Evolutionary conservation across 2,329 filamentous ascomycete genomes (phyloP).

Genomic region (Tolypocladium inflatum): DNA sequence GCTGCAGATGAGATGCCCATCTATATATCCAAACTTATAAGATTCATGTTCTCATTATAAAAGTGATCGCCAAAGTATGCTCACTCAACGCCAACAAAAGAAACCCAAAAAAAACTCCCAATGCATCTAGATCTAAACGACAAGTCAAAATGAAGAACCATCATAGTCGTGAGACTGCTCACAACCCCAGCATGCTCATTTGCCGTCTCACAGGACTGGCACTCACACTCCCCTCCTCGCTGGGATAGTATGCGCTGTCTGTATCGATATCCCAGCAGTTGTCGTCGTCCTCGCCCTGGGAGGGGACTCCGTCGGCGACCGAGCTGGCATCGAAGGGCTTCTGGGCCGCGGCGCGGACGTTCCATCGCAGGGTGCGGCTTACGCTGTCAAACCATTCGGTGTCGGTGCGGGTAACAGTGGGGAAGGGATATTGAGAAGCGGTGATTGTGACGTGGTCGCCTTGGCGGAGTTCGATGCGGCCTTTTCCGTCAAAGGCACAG

Average conservation of each 20-base stretch:
- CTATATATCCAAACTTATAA: neutral
- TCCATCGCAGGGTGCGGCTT: slow-evolving; percentile 86
- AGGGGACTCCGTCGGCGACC: slow-evolving; percentile 20
- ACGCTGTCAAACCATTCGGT: slow-evolving; percentile 98
- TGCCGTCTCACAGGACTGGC: slow-evolving; percentile 62
- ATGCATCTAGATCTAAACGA: neutral
- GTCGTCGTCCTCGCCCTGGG: slow-evolving; percentile 43
- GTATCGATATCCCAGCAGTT: slow-evolving; percentile 92
- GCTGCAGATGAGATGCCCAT: neutral
- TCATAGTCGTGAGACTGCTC: neutral
- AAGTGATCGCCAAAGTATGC: neutral
- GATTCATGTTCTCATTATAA: neutral
- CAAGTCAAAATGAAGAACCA: neutral
- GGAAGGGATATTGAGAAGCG: slow-evolving; percentile 93
- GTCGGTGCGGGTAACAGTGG: slow-evolving; percentile 81
- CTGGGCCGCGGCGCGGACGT: slow-evolving; percentile 82
- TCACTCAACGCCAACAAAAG: neutral
- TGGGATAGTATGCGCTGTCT: slow-evolving; percentile 62
- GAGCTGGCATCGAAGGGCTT: slow-evolving; percentile 66
- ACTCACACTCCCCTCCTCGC: slow-evolving; percentile 60
- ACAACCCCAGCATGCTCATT: slow-evolving; percentile 58
- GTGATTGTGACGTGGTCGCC: slow-evolving; percentile 96
- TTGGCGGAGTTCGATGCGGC: slow-evolving; percentile 82
- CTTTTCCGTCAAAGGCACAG: slow-evolving; percentile 96
- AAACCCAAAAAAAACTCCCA: too few species aligned